Base-by-base conservation (phyloP, 352 stramenopile genomes). In the Phytophthora pistaciae region DNA sequence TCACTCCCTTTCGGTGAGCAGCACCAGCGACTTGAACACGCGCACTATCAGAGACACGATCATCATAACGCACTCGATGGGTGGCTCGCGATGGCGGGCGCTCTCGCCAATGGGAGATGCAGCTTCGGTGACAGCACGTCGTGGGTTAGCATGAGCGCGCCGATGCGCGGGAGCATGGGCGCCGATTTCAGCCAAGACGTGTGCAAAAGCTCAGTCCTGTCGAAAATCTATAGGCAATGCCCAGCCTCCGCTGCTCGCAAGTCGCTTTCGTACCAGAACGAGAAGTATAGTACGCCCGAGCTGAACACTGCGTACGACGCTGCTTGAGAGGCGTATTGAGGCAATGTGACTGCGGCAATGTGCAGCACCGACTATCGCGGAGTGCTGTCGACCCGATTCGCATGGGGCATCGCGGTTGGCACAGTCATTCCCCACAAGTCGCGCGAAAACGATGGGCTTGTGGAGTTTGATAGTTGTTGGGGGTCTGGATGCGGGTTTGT, bases 391-490 rank as follows among this genome's bases (percentile, higher is more conserved):
- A 31, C 27, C 27, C 27, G 27, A 8, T 31, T 31, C 27, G 27
- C 27, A 8, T 31, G 27, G 27, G 27, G 27, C 27, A 31, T 3
- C 27, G 6, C 27, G 27, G 3, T 31, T 31, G 27, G 4, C 27
- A 31, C 27, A 31, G 27, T 7, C 29, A 78, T 76, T 5, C 66
- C 66, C 0, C 74, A 82, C 58, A 70, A 77, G 36, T 79, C 74
- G 11, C 46, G 44, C 8, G 31, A 68, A 25, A 80, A 75, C 33
- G 72, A 79, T 38, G 67, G 38, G 0, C n/a, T 76, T 1, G 68
- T 84, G 3, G 70, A 82, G 42, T 83, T 77, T 42, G 50, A 80
- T 38, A 84, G 76, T 64, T 84, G 76, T 65, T 5, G 66, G 49
- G 10, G 72, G 64, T 2, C 58, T 85, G 4, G 63, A 73, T 23